Evolutionary conservation across 2,329 filamentous ascomycete genomes (phyloP), one percentile per base, ranked within the genome.

Genomic region (Tricladium varicosporioides): DNA sequence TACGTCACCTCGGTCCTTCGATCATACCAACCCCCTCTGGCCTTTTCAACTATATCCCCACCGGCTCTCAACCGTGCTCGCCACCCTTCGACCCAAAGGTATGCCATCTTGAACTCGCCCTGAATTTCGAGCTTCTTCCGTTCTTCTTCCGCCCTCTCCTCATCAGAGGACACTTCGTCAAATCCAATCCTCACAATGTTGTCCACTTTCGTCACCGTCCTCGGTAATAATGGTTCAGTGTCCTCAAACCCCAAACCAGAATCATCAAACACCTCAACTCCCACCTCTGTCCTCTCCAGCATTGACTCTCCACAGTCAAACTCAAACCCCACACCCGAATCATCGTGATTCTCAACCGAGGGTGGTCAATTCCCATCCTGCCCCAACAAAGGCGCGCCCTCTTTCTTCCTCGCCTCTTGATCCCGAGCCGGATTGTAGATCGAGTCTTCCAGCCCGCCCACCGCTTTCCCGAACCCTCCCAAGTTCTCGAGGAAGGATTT

Each of bases 71-170:
- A 32, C 32, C 61, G 54, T 9, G 59, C 57, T 18, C 60, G 57
- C 59, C 62, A 64, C 10, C 62, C 63, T 49, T 62, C 59, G 14
- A 63, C 56, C 60, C 60, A 67, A 27, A 64, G 15, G 56, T 54
- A 62, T 1, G 65, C 60, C 27, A 59, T 7, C 22, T 53, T 55
- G 22, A 51, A 61, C 4, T 61, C 58, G 11, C 36, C 48, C 3
- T 50, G 53, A 3, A n/a, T 40, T 2, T 48, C 56, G 1, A 43
- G 2, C n/a, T 22, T 33, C 16, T 9, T 13, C 50, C 49, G 27
- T n/a, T 45, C 32, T 9, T 14, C 33, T 5, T 44, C 14, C 1
- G 3, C 16, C 8, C 32, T 36, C 4, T n/a, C 27, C 15, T 18
- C 15, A 31, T 36, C 44, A 42, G 27, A 16, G 5, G 15, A 27